These are phyloP conservation scores for Leucosporidium scottii DNA, from an alignment of 768 basidiomycete genomes.

Conservation along the genomic window DNA sequence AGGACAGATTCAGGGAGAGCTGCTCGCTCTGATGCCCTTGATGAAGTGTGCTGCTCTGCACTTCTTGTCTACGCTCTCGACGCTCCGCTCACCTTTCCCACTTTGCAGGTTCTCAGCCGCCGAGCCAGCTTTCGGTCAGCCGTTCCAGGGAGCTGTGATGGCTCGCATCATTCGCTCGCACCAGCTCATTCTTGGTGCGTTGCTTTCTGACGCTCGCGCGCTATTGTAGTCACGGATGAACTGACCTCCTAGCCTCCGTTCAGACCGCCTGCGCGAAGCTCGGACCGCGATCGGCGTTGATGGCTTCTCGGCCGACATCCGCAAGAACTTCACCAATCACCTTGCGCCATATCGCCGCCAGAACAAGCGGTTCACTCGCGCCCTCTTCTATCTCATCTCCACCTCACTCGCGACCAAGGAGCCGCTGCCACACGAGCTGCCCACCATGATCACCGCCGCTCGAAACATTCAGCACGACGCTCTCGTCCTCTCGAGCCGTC, in stretches of 20 bases:
- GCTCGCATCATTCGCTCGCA: conserved; percentile 31
- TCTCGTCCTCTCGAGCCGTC: conserved; percentile 27
- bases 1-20: conserved; percentile 35
- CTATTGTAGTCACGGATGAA: too few relatives aligned
- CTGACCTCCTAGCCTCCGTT: too few relatives aligned
- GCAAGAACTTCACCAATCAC: conserved; percentile 28
- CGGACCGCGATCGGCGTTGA: conserved; percentile 6
- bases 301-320: conserved; percentile 32
- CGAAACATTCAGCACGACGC: conserved; percentile 34
- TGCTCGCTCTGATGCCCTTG: conserved; percentile 35
- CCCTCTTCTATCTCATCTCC: conserved; percentile 31
- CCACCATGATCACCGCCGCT: conserved; percentile 11
- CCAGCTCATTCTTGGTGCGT: conserved; percentile 35
- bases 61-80: neutral
- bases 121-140: conserved; percentile 33
- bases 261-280: conserved; percentile 31
- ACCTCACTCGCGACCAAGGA: conserved; percentile 35
- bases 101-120: conserved; percentile 37
- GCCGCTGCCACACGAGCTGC: conserved; percentile 35
- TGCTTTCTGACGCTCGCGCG: too few relatives aligned
- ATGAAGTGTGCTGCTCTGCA: conserved; percentile 25
- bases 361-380: conserved; percentile 23
- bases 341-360: conserved; percentile 36
- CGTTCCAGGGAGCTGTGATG: conserved; percentile 32
- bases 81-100: neutral